Conservation (phyloP, 257 asterid genomes). For the Solanum raphanifolium region DNA sequence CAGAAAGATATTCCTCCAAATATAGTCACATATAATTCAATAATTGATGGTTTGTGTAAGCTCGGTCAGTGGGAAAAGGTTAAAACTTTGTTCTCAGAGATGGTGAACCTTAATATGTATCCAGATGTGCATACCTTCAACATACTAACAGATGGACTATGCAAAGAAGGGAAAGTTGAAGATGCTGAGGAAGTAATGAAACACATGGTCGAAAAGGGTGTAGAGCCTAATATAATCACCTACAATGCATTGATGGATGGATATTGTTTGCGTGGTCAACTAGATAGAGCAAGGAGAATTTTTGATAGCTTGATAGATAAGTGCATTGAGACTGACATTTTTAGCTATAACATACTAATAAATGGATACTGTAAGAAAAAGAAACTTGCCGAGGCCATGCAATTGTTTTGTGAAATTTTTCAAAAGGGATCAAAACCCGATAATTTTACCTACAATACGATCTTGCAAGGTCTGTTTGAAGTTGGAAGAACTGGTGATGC, state of each 20-base stretch:
- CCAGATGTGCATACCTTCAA: background rate
- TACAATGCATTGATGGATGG: background rate
- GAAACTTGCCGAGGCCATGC: rapidly evolving
- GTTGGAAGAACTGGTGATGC: background rate
- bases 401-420: background rate
- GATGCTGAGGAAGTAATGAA: background rate
- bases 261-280: background rate
- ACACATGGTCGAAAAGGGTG: background rate
- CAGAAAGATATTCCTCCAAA: background rate
- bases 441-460: background rate
- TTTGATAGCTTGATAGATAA: background rate
- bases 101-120: background rate
- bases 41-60: background rate
- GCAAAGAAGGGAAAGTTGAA: background rate
- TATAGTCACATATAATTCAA: background rate
- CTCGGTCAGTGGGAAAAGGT: background rate
- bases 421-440: background rate
- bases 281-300: background rate
- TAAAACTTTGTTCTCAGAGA: background rate
- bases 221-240: background rate
- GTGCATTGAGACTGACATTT: background rate
- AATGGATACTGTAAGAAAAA: background rate
- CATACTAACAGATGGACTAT: background rate
- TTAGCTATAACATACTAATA: background rate
- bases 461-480: background rate